Base-by-base conservation (phyloP, 2,329 filamentous ascomycete species). In the Fusarium avenaceum region DNA sequence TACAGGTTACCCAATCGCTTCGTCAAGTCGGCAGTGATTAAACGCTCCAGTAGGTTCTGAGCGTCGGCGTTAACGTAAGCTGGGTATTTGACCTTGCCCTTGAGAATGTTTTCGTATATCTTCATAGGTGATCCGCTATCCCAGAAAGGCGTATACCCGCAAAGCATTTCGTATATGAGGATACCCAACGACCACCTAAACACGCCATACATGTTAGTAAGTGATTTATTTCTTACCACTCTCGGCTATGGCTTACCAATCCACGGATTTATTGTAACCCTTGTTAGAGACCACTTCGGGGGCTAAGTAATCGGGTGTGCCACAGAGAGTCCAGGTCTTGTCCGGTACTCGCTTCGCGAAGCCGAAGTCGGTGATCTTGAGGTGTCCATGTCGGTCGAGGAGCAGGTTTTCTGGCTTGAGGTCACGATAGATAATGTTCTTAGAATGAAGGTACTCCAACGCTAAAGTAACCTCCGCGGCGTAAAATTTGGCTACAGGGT, bases 261-360 rank as follows among this genome's bases (percentile, higher is more conserved):
- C 96, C 19, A 99, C 96, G 40, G 95, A 97, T 80, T 98, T 99
- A 84, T 99, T 99, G 85, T 99, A 99, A 53, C 96, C 96, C 82
- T 98, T 98, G 79, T 95, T 97, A 63, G 94, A 94, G n/a, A 99
- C 96, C 15, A 99, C 96, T 81, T 99, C 96, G 0, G 96, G 96
- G 1, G 96, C 96, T 35, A 99, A 88, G 78, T 99, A 99, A 80
- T 99, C 96, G 8, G 96, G 96, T 14, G 96, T 99, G 63, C 96
- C 96, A 78, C 96, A 99, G 42, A 99, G 86, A 26, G 96, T 99
- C 96, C 96, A 99, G 42, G 96, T 99, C 81, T 98, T 98, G 85
- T 99, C 96, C 17, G 94, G 94, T 26, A 99, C 96, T 72, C 94
- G 93, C 84, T 99, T 99, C 49, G 96, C 96, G 77, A 99, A 99